Conservation (phyloP, 176 grass and related monocot species). For the Hyparrhenia diplandra region DNA sequence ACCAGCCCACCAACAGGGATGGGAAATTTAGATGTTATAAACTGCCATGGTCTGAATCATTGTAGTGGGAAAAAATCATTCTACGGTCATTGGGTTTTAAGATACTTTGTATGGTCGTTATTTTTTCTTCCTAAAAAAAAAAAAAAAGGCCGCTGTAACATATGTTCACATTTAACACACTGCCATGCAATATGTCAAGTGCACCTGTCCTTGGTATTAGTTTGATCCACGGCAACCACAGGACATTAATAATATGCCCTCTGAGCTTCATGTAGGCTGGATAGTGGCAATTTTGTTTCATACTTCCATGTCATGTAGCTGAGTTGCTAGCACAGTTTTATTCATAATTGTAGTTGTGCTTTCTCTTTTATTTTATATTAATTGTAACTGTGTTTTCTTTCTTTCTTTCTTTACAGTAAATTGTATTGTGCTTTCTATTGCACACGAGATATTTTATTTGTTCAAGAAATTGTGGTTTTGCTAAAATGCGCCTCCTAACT, state of each 20-base stretch:
- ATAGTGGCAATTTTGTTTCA: not conserved
- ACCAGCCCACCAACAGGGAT: no score
- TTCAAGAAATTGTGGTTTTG: not conserved
- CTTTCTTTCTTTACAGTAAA: not conserved
- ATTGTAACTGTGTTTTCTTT: not conserved
- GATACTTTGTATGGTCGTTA: not conserved
- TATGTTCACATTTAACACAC: not conserved
- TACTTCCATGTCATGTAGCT: not conserved
- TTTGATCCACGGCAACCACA: not conserved
- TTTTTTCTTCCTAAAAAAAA: not conserved
- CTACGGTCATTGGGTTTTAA: not conserved
- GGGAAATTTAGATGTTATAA: no score
- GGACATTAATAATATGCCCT: not conserved
- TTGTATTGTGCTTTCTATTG: not conserved
- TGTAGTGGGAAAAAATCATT: no score
- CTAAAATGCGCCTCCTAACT: constrained; percentile 16
- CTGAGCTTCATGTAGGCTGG: not conserved
- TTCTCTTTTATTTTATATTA: not conserved
- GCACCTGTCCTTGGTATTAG: not conserved
- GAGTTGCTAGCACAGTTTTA: not conserved
- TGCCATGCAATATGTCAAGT: not conserved
- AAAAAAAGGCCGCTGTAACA: not conserved
- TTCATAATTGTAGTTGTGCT: not conserved
- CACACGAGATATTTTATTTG: not conserved
- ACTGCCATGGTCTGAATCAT: not conserved